A percentile compares a stretch with the other conserved stretches of the same genome.
phyloP scores from a whole-genome alignment of 148 eudicot genomes.

The Vaccinium darrowii region DNA sequence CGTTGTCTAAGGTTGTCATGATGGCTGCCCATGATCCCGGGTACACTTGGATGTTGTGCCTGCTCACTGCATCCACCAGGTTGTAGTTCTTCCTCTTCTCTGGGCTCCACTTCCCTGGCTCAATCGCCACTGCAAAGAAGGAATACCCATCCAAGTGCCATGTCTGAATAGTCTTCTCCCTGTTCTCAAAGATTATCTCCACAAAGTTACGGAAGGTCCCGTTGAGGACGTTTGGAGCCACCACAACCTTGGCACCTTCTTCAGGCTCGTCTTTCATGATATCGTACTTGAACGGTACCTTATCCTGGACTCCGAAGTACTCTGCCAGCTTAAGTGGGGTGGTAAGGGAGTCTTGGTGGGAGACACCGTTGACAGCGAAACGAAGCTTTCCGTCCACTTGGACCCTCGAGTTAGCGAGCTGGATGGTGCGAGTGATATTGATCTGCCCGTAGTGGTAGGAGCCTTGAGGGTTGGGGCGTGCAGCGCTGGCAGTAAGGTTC shows the following conservation, averaged over 20 bases:
- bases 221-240: conserved; percentile 36
- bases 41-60: conserved; percentile 57
- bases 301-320: conserved; percentile 19
- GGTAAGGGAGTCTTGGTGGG: conserved; percentile 17
- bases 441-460: conserved; percentile 28
- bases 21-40: conserved; percentile 56
- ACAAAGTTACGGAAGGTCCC: conserved; percentile 36
- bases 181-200: conserved; percentile 55
- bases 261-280: conserved; percentile 17
- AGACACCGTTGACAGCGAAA: conserved; percentile 22
- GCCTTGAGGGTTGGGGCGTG: conserved; percentile 40
- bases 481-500: conserved; percentile 38
- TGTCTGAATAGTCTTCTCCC: conserved; percentile 43
- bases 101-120: conserved; percentile 45
- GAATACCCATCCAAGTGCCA: conserved; percentile 54
- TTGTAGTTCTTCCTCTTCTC: conserved; percentile 62
- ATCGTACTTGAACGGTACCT: conserved; percentile 22
- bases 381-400: conserved; percentile 18
- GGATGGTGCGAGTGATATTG: conserved; percentile 25
- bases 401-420: conserved; percentile 15
- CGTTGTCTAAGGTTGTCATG: conserved; percentile 47
- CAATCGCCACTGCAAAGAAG: conserved; percentile 57
- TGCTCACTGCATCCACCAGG: conserved; percentile 42
- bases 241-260: neutral
- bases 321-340: conserved; percentile 36